These are phyloP conservation scores for Melanogaster broomeanus DNA, from an alignment of 768 basidiomycete species.

Conservation along the genomic window DNA sequence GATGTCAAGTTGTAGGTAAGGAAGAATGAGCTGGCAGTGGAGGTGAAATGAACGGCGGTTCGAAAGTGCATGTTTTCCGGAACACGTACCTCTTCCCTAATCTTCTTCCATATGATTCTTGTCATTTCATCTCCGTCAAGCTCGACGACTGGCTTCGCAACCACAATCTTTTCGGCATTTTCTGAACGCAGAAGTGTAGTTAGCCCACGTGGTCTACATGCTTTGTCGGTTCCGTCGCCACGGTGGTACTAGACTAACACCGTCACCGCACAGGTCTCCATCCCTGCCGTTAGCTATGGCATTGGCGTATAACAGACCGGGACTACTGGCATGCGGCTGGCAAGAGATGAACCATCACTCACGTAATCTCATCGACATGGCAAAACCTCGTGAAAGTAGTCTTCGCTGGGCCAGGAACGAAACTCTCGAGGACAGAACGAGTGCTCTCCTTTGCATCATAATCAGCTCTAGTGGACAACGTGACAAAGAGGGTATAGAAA, in stretches of 20 bases:
- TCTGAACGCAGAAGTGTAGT: constrained; percentile 18
- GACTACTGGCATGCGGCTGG: background rate
- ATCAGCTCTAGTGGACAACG: constrained; percentile 1
- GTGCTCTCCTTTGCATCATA: constrained; percentile 22
- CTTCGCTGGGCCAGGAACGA: constrained; percentile 22
- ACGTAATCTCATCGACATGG: constrained; percentile 29
- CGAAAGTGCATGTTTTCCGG: background rate
- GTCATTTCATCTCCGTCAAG: constrained; percentile 99
- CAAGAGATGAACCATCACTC: constrained; percentile 15
- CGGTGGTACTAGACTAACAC: background rate
- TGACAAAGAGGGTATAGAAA: constrained; percentile 15
- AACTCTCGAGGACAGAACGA: constrained; percentile 25
- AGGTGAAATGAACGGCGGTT: background rate
- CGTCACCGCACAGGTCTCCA: background rate
- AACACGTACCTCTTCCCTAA: constrained; percentile 80
- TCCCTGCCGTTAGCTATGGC: too few relatives aligned
- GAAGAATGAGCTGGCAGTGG: constrained; percentile 85
- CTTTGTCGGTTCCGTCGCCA: background rate
- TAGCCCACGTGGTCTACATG: background rate
- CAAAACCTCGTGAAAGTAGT: constrained; percentile 27
- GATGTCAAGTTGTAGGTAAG: constrained; percentile 93
- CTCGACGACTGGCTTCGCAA: constrained; percentile 89
- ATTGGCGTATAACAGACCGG: too few relatives aligned
- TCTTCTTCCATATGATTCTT: constrained; percentile 98
- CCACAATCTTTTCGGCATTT: constrained; percentile 61